Percentiles rank a stretch among this genome's conserved stretches.
These are phyloP conservation scores for Aspergillus fischeri DNA, from an alignment of 2,329 filamentous ascomycete species.

Conservation along the genomic window DNA sequence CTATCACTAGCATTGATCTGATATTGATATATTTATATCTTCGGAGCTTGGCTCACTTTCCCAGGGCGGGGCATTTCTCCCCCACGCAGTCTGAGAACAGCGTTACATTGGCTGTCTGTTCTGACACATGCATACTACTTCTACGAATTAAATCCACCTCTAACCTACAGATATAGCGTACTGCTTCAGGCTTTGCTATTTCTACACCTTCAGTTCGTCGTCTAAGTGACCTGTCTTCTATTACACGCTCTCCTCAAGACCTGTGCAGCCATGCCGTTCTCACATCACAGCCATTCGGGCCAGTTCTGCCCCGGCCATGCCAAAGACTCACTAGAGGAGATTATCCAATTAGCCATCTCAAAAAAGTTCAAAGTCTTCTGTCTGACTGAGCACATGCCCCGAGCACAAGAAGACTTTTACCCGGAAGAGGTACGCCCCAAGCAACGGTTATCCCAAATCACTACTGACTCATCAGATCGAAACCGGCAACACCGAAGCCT, in stretches of 20 bases:
- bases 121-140: background rate
- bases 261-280: conserved; percentile 71
- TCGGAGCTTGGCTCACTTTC: background rate
- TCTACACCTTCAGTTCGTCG: background rate
- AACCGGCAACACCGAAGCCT: conserved; percentile 28
- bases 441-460: background rate
- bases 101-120: background rate
- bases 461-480: conserved; percentile 21
- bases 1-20: background rate
- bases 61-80: background rate
- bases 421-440: conserved; percentile 69
- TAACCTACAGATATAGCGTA: background rate
- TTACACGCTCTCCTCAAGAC: background rate
- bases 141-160: background rate
- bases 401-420: conserved; percentile 75
- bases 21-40: background rate
- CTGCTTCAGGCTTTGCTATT: no score
- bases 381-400: conserved; percentile 93
- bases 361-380: conserved; percentile 79
- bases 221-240: background rate
- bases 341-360: conserved; percentile 73
- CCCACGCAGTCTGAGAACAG: background rate
- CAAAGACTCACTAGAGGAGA: conserved; percentile 75
- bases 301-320: conserved; percentile 95
- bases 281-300: conserved; percentile 96